Conservation (phyloP, 2,329 filamentous ascomycete genomes). For the Cercospora sesami region DNA sequence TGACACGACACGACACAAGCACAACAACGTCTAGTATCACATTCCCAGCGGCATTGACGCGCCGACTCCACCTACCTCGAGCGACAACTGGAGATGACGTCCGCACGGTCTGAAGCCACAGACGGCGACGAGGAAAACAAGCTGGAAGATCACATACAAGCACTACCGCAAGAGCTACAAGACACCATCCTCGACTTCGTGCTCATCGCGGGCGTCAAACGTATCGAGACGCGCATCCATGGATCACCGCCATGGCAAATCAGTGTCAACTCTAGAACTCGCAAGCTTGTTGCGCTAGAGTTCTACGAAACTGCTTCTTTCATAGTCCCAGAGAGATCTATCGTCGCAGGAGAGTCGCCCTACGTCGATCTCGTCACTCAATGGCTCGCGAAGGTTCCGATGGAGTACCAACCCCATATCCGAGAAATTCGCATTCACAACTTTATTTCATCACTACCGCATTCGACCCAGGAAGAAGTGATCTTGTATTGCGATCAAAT, state of each 20-base stretch:
- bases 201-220: neutral
- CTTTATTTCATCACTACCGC: too few species aligned
- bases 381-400: neutral
- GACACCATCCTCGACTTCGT: neutral
- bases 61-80: too few species aligned
- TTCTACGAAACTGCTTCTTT: neutral
- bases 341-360: neutral
- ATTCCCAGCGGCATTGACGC: too few species aligned
- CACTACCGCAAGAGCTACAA: neutral
- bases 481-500: neutral
- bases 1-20: too few species aligned
- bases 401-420: too few species aligned
- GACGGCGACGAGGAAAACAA: too few species aligned
- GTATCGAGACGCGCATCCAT: too few species aligned
- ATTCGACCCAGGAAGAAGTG: neutral
- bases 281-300: neutral
- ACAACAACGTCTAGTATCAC: too few species aligned
- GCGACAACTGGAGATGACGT: too few species aligned
- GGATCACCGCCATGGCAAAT: neutral
- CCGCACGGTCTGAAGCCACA: too few species aligned
- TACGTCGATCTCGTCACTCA: neutral
- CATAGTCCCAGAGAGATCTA: neutral
- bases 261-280: neutral
- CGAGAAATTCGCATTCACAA: too few species aligned
- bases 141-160: neutral